Conservation (phyloP, 2,329 filamentous ascomycete species). For the Xylariaceae sp. region DNA sequence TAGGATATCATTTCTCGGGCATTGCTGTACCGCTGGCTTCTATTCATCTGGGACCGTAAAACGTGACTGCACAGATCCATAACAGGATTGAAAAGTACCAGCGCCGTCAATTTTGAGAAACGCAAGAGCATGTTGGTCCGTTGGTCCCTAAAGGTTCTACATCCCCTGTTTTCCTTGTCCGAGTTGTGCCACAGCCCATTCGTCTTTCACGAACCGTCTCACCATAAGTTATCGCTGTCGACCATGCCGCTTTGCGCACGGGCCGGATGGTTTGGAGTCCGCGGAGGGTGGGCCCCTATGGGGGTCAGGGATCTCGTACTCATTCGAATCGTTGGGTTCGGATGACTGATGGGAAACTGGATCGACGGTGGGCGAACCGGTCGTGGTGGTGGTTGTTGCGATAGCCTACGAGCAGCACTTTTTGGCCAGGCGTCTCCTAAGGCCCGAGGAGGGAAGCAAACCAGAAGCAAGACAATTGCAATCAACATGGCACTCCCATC, state of each 20-base stretch:
- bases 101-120: too few species aligned
- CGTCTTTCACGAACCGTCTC: conserved; percentile 1
- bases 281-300: conserved; percentile 14
- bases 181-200: too few species aligned
- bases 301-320: conserved; percentile 21
- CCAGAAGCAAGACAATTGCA: conserved; percentile 22
- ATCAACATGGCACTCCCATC: conserved; percentile 30
- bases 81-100: too few species aligned
- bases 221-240: conserved; percentile 33
- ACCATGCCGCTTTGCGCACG: conserved; percentile 27
- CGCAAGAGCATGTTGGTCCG: too few species aligned
- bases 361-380: conserved; percentile 19
- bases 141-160: too few species aligned
- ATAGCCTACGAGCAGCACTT: conserved; percentile 9
- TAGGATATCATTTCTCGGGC: too few species aligned
- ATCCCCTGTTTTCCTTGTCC: too few species aligned
- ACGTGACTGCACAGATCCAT: too few species aligned
- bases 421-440: conserved; percentile 23
- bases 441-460: conserved; percentile 29
- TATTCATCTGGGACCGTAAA: too few species aligned
- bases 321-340: conserved; percentile 19
- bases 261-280: conserved; percentile 9
- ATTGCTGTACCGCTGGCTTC: too few species aligned
- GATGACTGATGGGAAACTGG: conserved; percentile 19
- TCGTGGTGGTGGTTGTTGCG: conserved; percentile 20